Conservation (phyloP, 345 rosid genomes). For the Camelina laxa region DNA sequence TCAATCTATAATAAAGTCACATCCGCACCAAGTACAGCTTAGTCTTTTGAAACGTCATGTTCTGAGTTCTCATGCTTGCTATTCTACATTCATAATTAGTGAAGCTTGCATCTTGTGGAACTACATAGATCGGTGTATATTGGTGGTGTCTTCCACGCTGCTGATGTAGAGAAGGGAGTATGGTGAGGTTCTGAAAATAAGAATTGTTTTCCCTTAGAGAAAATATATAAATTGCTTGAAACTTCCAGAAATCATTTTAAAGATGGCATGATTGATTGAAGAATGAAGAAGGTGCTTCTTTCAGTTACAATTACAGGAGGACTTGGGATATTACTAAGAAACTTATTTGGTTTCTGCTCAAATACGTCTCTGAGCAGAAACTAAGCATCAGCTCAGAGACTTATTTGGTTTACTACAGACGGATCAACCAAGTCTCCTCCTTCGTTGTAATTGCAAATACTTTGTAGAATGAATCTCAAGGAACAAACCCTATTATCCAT, state of each 20-base stretch:
- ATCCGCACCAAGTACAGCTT: conserved; percentile 43
- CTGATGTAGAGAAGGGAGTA: conserved; percentile 72
- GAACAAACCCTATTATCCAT: background rate
- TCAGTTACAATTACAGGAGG: no score
- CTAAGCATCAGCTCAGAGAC: no score
- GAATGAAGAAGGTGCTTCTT: no score
- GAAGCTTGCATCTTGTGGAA: conserved; percentile 69
- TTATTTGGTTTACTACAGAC: background rate
- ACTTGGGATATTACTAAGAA: no score
- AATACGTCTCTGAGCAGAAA: no score
- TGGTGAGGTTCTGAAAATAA: conserved; percentile 55
- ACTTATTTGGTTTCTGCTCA: no score
- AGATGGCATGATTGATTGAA: no score
- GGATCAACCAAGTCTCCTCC: background rate
- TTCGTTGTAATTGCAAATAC: background rate
- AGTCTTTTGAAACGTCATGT: conserved; percentile 2
- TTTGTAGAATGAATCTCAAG: background rate
- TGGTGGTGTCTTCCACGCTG: conserved; percentile 40
- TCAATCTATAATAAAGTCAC: conserved; percentile 55
- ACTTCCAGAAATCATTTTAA: no score
- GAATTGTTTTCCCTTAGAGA: conserved; percentile 7
- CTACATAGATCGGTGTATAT: conserved; percentile 57
- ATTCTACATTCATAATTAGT: conserved; percentile 50
- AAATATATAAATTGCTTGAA: no score
- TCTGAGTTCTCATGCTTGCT: conserved; percentile 30